Evolutionary conservation across 2,329 filamentous ascomycete species (phyloP).

Genomic region (Botrytis porri): DNA sequence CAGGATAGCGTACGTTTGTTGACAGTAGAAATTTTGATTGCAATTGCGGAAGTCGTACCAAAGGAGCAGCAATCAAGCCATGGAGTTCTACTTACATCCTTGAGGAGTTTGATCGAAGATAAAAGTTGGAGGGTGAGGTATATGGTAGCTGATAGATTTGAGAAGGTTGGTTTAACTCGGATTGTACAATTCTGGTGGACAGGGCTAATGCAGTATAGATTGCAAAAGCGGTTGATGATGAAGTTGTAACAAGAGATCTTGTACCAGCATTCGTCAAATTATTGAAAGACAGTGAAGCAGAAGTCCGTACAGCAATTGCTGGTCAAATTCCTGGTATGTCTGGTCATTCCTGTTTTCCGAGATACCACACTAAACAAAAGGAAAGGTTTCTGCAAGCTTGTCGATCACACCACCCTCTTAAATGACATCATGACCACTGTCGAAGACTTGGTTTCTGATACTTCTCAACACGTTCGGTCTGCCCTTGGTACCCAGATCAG

Average conservation of each 20-base stretch:
- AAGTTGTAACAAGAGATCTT: constrained; percentile 89
- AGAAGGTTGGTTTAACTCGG: constrained; percentile 64
- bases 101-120: constrained; percentile 93
- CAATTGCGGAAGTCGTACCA: constrained; percentile 93
- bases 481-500: constrained; percentile 96
- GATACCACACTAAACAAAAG: constrained; percentile 30
- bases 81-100: constrained; percentile 82
- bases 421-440: constrained; percentile 96
- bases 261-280: constrained; percentile 97
- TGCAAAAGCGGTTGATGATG: constrained; percentile 96
- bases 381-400: constrained; percentile 82
- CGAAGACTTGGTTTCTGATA: constrained; percentile 93
- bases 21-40: constrained; percentile 93
- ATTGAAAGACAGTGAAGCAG: constrained; percentile 94
- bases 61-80: constrained; percentile 98
- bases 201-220: constrained; percentile 56
- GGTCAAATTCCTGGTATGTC: constrained; percentile 82
- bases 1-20: constrained; percentile 95
- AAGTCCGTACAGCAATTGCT: constrained; percentile 94
- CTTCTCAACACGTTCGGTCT: constrained; percentile 93
- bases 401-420: constrained; percentile 83
- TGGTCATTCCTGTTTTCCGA: neutral
- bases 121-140: constrained; percentile 99
- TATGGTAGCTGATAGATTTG: constrained; percentile 98
- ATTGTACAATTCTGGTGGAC: neutral